These are phyloP conservation scores for Picochlorum sp. DNA, from an alignment of 139 green algal genomes.

Conservation along the genomic window DNA sequence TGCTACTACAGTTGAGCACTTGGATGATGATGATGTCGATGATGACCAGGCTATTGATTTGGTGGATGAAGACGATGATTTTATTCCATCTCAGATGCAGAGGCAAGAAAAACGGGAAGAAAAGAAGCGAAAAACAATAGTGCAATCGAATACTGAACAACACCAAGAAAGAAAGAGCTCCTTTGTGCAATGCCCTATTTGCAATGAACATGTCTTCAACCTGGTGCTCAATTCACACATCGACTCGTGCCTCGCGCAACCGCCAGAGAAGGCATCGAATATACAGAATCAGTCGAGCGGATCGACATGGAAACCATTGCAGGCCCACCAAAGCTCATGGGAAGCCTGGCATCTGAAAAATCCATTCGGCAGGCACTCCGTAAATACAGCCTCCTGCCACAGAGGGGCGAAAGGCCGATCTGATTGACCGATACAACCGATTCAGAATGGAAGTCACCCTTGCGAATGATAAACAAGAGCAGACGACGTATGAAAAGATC, in stretches of 20 bases:
- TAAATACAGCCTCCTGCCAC: conserved; percentile 14
- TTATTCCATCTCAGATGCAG: not conserved
- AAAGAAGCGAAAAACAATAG: not conserved
- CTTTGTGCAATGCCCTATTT: conserved; percentile 33
- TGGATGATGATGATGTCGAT: not conserved
- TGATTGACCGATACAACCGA: conserved; percentile 26
- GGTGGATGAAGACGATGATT: not conserved
- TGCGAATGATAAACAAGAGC: conserved; percentile 29
- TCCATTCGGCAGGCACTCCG: conserved; percentile 9
- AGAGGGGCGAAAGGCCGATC: conserved; percentile 22
- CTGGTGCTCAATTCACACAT: conserved; percentile 35
- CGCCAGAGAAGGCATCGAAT: not conserved
- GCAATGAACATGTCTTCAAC: conserved; percentile 10
- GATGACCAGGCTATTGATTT: not conserved
- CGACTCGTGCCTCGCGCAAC: conserved; percentile 17
- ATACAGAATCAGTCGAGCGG: not conserved
- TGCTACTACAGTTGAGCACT: not conserved
- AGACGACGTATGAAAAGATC: conserved; percentile 8
- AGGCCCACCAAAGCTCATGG: conserved; percentile 22
- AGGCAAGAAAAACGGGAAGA: not conserved
- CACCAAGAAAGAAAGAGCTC: not conserved
- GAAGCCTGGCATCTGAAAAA: conserved; percentile 19
- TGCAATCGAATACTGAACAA: not conserved
- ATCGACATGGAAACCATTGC: conserved; percentile 12
- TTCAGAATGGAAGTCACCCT: conserved; percentile 17